Base-by-base conservation (phyloP, 139 green algal species). In the Volvox africanus region DNA sequence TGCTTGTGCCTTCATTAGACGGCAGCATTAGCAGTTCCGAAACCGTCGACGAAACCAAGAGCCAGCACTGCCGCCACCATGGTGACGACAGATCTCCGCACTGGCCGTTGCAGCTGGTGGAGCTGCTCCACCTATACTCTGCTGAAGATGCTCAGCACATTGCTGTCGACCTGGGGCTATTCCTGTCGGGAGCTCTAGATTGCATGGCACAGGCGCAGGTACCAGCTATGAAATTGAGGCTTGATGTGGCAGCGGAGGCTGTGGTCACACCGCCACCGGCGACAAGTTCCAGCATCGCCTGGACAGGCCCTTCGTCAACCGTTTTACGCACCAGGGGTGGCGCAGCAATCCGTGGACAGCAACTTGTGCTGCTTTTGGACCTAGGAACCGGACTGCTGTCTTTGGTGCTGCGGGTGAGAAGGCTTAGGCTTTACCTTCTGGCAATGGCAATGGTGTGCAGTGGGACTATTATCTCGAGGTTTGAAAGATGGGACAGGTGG, bases 391-490 rank as follows among this genome's bases (percentile, higher is more conserved):
- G n/a, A n/a, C 85, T 89, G 18, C 14, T 71, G 69, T 61, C 69
- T 1, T 21, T 89, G 69, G 68, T 73, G 37, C 85, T 89, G 20
- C 37, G 78, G 85, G 85, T 89, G 71, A 79, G 71, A 55, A 55
- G 44, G 44, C 44, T 55, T 55, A 55, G 44, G 44, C 44, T 55
- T 55, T 55, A 55, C 44, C 44, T 55, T 5, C 44, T 55, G 44
- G 44, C 44, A 55, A 9, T 55, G 44, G 44, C 44, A 55, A 9
- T 9, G 44, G 44, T 55, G 44, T 55, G 44, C 44, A 55, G 44
- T 55, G 44, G 44, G 44, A 55, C 5, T 55, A 55, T 55, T 55
- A 55, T 55, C 44, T 55, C 44, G n/a, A 55, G 44, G 44, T 55
- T 55, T 55, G 44, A 55, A 55, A 55, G 44, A 9, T 55, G 44